Evolutionary conservation across 176 grass and related monocot species (phyloP).

Genomic region (Cenchrus americanus): DNA sequence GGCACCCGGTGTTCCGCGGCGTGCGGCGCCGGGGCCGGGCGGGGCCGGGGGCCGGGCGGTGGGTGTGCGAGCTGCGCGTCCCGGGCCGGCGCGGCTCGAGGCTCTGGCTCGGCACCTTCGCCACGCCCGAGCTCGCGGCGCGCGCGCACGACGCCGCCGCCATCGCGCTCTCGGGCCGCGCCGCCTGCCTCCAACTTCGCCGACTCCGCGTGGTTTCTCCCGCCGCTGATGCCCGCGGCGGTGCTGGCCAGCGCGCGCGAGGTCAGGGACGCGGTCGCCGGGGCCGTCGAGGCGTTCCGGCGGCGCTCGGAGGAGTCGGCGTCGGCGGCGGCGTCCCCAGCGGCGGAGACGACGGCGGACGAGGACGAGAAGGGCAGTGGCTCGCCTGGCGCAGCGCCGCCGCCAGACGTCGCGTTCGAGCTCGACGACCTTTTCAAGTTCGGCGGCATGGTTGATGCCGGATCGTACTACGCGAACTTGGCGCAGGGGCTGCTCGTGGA

Average conservation of each 20-base stretch:
- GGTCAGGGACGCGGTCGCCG: slow-evolving; percentile 42
- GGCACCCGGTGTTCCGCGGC: slow-evolving; percentile 72
- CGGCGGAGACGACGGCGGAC: not conserved
- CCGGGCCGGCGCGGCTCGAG: slow-evolving; percentile 15
- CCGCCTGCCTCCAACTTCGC: slow-evolving; percentile 74
- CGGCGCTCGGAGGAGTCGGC: not conserved
- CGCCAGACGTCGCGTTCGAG: not conserved
- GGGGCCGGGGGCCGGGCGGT: slow-evolving; percentile 21
- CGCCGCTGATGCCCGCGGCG: not conserved
- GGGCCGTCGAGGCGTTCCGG: slow-evolving; percentile 38
- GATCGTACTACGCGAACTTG: slow-evolving; percentile 63
- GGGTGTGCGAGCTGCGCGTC: slow-evolving; percentile 76
- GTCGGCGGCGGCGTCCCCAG: not conserved
- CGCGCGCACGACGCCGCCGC: slow-evolving; percentile 71
- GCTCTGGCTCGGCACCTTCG: slow-evolving; percentile 88
- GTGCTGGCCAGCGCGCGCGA: slow-evolving; percentile 19
- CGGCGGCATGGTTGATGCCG: slow-evolving; percentile 44
- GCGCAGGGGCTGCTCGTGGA: slow-evolving; percentile 60
- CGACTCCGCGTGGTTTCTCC: slow-evolving; percentile 57
- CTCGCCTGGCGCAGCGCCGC: not conserved
- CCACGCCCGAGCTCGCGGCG: slow-evolving; percentile 60
- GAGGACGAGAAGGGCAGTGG: not conserved
- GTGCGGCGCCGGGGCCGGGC: slow-evolving; percentile 47
- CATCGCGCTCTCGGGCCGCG: slow-evolving; percentile 47
- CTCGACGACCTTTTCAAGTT: slow-evolving; percentile 27